Evolutionary conservation across 169 alveolate genomes (phyloP), one percentile per base, ranked within the genome.

Genomic region (Cryptosporidium andersoni): DNA sequence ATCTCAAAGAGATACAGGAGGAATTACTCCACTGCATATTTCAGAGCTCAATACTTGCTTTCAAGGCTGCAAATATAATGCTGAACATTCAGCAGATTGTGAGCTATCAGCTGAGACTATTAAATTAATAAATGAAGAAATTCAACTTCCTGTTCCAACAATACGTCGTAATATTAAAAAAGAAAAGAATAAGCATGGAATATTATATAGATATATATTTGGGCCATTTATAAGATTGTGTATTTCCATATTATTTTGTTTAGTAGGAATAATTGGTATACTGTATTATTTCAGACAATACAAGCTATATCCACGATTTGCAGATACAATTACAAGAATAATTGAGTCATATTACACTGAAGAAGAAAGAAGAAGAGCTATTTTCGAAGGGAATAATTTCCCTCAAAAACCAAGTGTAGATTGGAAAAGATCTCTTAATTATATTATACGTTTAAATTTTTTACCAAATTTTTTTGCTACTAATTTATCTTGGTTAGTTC

Each of bases 321-420:
- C 85, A 12, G 85, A 74, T 45, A 43, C 55, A 11, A 58, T 74
- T 3, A 74, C 85, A 5, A 58, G 39, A 37, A 74, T 25, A 25
- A 74, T 74, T 47, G 85, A 74, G 60, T 56, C 85, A 16, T 74
- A 56, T 58, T 74, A 74, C 62, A 74, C 85, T 7, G 85, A 74
- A 47, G 85, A 74, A 11, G 85, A 74, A 60, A 74, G 55, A 45
- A 74, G 85, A 74, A 74, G 85, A 4, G 85, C 85, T 55, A 74
- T 74, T 12, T 74, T 74, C 48, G 85, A 74, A 36, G 85, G 85
- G 1, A 68, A 74, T 36, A 51, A 68, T 6, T 74, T 74, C 68
- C 85, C 85, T 25, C 85, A 74, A 48, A 66, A 74, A 5, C 85
- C 85, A 25, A 74, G 16, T 16, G 16, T 56, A 53, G 60, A 74